Evolutionary conservation across 2,329 filamentous ascomycete species (phyloP).

Genomic region (Phialophora tarda): DNA sequence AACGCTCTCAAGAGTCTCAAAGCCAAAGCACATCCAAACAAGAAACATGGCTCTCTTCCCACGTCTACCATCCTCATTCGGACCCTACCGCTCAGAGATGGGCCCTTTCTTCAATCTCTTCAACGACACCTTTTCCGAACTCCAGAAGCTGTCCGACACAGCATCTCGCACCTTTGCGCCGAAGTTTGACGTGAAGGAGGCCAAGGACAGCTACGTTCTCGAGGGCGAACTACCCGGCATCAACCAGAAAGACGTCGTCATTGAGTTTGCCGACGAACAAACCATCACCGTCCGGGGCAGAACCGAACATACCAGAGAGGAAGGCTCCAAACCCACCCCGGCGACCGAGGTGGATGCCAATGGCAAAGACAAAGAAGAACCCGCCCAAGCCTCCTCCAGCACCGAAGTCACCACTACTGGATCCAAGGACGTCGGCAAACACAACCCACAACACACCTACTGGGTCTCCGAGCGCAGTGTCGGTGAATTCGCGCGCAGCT

Average conservation of each 20-base stretch:
- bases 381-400: conserved; percentile 28
- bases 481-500: conserved; percentile 65
- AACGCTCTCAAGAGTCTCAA: conserved; percentile 9
- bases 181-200: conserved; percentile 56
- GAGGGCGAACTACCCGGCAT: conserved; percentile 58
- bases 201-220: conserved; percentile 51
- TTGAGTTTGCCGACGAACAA: conserved; percentile 55
- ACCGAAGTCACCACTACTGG: conserved; percentile 40
- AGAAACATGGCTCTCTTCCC: conserved; percentile 36
- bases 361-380: conserved; percentile 22
- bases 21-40: conserved; percentile 25
- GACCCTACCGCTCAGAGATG: conserved; percentile 29
- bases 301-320: conserved; percentile 47
- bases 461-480: conserved; percentile 66
- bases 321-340: conserved; percentile 26
- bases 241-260: conserved; percentile 52
- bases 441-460: conserved; percentile 52
- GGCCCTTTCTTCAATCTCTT: conserved; percentile 38
- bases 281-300: conserved; percentile 55
- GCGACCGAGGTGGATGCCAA: conserved; percentile 2
- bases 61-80: conserved; percentile 29
- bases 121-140: conserved; percentile 40
- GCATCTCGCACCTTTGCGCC: conserved; percentile 46
- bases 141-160: conserved; percentile 38
- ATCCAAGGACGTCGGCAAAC: conserved; percentile 43